Conservation (phyloP, 805 yeast genomes). For the Kodamaea fukazawae region DNA sequence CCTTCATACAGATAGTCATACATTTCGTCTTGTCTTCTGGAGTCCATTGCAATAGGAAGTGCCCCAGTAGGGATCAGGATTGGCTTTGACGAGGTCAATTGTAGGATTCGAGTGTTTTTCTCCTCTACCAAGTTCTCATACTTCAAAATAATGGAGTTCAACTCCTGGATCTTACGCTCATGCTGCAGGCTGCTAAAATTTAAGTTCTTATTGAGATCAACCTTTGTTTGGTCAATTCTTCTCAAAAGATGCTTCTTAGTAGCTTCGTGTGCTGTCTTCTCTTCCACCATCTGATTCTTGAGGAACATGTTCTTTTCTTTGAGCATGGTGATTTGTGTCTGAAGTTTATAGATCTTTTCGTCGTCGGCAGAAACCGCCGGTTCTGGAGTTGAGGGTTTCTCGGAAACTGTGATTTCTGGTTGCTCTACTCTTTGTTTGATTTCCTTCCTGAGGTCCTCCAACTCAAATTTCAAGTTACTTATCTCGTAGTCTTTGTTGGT, state of each 20-base stretch:
- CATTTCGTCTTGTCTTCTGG: conserved; percentile 1
- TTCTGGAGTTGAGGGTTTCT: neutral
- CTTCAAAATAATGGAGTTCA: conserved; percentile 25
- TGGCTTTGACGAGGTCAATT: conserved; percentile 36
- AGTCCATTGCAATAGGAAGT: conserved; percentile 1
- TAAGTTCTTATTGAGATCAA: conserved; percentile 27
- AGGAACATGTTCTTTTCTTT: conserved; percentile 21
- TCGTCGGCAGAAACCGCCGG: conserved; percentile 7
- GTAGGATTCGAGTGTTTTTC: conserved; percentile 33
- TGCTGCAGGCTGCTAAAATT: conserved; percentile 23
- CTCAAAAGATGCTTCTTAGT: conserved; percentile 20
- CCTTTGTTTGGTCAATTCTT: conserved; percentile 21
- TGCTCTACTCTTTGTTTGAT: neutral
- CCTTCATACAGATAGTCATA: conserved; percentile 4
- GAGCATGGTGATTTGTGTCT: conserved; percentile 17
- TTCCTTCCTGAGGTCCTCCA: neutral
- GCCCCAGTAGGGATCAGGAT: conserved; percentile 30
- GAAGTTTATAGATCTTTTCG: conserved; percentile 14
- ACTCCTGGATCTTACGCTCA: conserved; percentile 37
- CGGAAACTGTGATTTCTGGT: neutral
- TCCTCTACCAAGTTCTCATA: conserved; percentile 39
- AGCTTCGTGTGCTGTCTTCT: conserved; percentile 14
- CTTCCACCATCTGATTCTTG: conserved; percentile 16
- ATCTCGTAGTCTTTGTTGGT: conserved; percentile 24
- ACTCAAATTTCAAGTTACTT: conserved; percentile 13